Evolutionary conservation across 2,329 filamentous ascomycete species (phyloP), one percentile per base, ranked within the genome.

Genomic region (Pseudocercospora musae): DNA sequence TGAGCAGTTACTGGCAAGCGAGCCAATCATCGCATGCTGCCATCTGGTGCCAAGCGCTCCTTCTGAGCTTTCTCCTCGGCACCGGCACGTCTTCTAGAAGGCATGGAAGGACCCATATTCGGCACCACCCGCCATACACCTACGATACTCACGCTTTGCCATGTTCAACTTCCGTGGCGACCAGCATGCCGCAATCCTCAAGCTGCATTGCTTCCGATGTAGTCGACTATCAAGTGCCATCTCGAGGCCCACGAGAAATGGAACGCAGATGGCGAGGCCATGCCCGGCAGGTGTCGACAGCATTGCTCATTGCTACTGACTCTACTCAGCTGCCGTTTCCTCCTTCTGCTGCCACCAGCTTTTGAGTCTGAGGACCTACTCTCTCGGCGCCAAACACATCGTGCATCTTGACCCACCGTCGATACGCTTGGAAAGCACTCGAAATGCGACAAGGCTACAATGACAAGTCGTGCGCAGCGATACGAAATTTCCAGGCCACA

Each of bases 401-500:
- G 10, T 15, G 21, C 9, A 21, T n/a, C 15, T 25, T n/a, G 18
- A 44, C 4, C 13, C 6, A 13, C 20, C 18, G 27, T 27, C n/a
- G 49, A 18, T 21, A 7, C 10, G 0, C 9, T 54, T 11, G 37
- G 37, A 21, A 23, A 33, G 27, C 8, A 54, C 29, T 6, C 18
- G n/a, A 18, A 40, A 18, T 25, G 52, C 52, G 31, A 25, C n/a
- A 13, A 37, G 23, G 52, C 54, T n/a, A 52, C 59, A 13, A 68
- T 68, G 66, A 59, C 61, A 25, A 59, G 49, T 29, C 66, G 66
- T 20, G 50, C 61, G n/a, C 64, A 59, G 23, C 57, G 63, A 48
- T 66, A 66, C 50, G 66, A 67, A 33, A 69, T 69, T 42, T 69
- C 67, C 27, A 67, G 59, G 42, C 67, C 66, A 25, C 57, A 64